Percentiles rank a stretch among this genome's conserved stretches.
These are phyloP conservation scores for Penicillium herquei DNA, from an alignment of 495 filamentous ascomycete species.

Conservation along the genomic window DNA sequence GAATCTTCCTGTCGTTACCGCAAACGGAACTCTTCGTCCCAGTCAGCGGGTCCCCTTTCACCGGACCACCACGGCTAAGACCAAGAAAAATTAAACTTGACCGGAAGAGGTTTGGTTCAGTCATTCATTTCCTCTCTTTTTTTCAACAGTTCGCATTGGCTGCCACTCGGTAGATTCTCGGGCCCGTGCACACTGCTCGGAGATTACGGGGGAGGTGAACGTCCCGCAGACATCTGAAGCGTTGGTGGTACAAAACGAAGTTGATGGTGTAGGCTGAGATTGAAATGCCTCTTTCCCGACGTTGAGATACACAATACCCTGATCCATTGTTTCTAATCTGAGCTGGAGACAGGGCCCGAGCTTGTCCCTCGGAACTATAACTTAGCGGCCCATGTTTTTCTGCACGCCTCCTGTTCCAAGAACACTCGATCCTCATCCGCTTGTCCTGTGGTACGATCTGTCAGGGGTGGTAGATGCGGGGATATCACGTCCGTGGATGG, in stretches of 20 bases:
- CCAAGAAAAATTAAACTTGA: not conserved
- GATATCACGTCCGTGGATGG: constrained; percentile 4
- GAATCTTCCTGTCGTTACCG: not conserved
- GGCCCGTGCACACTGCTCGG: constrained; percentile 1
- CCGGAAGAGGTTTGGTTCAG: not conserved
- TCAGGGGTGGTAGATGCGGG: not conserved
- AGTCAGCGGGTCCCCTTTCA: not conserved
- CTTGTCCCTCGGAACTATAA: constrained; percentile 4
- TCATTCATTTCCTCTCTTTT: not conserved
- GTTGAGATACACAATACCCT: not conserved
- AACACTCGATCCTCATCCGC: constrained; percentile 1
- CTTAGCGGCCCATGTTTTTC: constrained; percentile 9
- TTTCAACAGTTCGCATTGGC: not conserved
- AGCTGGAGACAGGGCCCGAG: not conserved
- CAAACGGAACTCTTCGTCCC: constrained; percentile 3
- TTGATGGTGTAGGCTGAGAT: not conserved
- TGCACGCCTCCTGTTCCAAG: constrained; percentile 9
- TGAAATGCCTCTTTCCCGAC: not conserved
- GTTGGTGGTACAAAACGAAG: not conserved
- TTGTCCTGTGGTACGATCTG: constrained; percentile 4
- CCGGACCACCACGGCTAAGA: not conserved
- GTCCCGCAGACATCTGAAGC: not conserved
- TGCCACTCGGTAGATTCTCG: constrained; percentile 8
- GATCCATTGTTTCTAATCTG: no score
- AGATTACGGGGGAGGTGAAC: constrained; percentile 1